Base-by-base conservation (phyloP, 768 basidiomycete genomes). In the Leccinum disarticulatum region DNA sequence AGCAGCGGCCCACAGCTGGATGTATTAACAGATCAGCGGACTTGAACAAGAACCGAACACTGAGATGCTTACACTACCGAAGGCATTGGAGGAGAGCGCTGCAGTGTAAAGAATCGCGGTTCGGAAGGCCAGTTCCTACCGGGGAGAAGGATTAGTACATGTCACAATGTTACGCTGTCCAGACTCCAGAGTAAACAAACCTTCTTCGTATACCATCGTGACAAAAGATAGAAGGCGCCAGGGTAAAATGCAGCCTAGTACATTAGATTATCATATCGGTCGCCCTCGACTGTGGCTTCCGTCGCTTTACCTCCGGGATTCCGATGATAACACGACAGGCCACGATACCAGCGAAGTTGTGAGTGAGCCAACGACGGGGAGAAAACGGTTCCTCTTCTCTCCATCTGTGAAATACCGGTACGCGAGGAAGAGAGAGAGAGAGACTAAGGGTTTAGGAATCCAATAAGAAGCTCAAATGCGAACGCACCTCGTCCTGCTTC, bases 351-450 rank as follows among this genome's bases (percentile, higher is more conserved):
- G 76, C 71, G 54, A 82, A 86, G 67, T 80, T 81, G 51, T 77
- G 75, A 0, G 87, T 83, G 4, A 83, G 81, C n/a, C 95, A 31
- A 98, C 93, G 52, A 97, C 77, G 28, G 78, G 77, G 5, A 77
- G 86, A 76, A 91, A 84, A 49, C 80, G 81, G 71, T 94, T 84
- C 61, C 73, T 78, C 78, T 98, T 98, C 68, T 91, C 86, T 11
- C 79, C 87, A 65, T 97, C 93, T 7, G 83, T 76, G 73, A 95
- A 95, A 70, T 92, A 83, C 14, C 86, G 82, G 31, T 7, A 38
- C 9, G 17, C 22, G 8, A 35, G 4, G 10, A n/a, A n/a, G 15
- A 50, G 17, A 41, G 41, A 14, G 17, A 41, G 17, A 38, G 1
- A 38, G 9, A 43, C n/a, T 57, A 25, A 46, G 19, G 33, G 1